Evolutionary conservation across 2,329 filamentous ascomycete species (phyloP).

Genomic region (Chalaropsis ovoidea): DNA sequence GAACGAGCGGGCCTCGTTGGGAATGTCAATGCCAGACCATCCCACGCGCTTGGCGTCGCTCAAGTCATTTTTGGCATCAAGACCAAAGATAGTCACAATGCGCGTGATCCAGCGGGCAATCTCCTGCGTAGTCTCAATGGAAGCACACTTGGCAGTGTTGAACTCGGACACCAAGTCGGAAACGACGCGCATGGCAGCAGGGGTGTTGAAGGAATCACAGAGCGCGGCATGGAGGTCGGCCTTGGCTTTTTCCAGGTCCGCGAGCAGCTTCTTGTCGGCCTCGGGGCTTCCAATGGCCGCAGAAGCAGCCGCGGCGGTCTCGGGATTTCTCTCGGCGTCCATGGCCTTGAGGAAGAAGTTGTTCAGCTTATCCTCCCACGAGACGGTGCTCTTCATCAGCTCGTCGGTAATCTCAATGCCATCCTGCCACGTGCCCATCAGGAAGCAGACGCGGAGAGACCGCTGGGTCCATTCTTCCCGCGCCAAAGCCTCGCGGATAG

Average conservation of each 20-base stretch:
- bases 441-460: slow-evolving; percentile 72
- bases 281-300: slow-evolving; percentile 24
- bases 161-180: slow-evolving; percentile 61
- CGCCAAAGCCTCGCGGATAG: slow-evolving; percentile 70
- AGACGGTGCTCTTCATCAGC: slow-evolving; percentile 41
- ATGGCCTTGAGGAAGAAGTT: slow-evolving; percentile 26
- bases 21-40: slow-evolving; percentile 37
- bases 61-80: slow-evolving; percentile 45
- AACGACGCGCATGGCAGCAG: slow-evolving; percentile 66
- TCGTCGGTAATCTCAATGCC: slow-evolving; percentile 84
- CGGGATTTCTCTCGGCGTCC: slow-evolving; percentile 23
- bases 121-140: slow-evolving; percentile 16
- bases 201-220: slow-evolving; percentile 80
- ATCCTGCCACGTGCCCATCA: slow-evolving; percentile 82
- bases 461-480: slow-evolving; percentile 61
- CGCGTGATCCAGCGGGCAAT: slow-evolving; percentile 71
- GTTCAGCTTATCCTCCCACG: slow-evolving; percentile 26
- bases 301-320: slow-evolving; percentile 17
- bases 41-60: slow-evolving; percentile 30
- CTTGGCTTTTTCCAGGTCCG: slow-evolving; percentile 45
- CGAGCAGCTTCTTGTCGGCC: slow-evolving; percentile 32
- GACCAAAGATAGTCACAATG: slow-evolving; percentile 74
- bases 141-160: slow-evolving; percentile 23
- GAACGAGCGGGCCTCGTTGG: slow-evolving; percentile 41
- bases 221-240: slow-evolving; percentile 50